Evolutionary conservation across 1,284 basidiomycete species (phyloP), one percentile per base, ranked within the genome.

Genomic region (Pyrrhoderma lamaoense): DNA sequence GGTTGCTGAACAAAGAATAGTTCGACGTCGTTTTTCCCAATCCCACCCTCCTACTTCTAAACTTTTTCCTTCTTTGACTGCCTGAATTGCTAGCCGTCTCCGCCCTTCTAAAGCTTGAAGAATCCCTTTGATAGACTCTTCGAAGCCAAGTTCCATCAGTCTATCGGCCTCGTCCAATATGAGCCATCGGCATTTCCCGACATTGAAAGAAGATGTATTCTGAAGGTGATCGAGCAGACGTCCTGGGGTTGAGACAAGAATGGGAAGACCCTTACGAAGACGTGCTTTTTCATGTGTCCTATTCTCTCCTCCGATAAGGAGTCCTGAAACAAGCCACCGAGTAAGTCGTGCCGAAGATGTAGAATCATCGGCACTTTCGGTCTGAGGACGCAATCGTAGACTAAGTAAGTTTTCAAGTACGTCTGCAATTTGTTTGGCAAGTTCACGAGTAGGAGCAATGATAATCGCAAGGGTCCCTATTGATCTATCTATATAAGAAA

Each of bases 131-230:
- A 82, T 73, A 0, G 74, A 75, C 60, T 81, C 77, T 58, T 80
- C 79, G 54, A 82, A 79, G 0, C 80, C 78, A 38, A 82, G 71
- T 60, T 89, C 85, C 77, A 87, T 84, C 38, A 89, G 66, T 9
- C 94, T 74, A 69, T 99, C 96, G 2, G 96, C 95, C 70, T 99
- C 96, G 64, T 99, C 96, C 25, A 99, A 79, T 0, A 99, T 85
- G 14, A 99, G 75, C 92, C 95, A 99, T 49, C 91, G 81, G 62
- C 90, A 92, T 69, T 96, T 96, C 50, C 88, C 89, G 47, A 93
- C 83, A 59, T 94, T 88, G 67, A 98, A 90, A 2, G 89, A 86
- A 0, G 84, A 79, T 0, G 96, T 99, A 61, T 86, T 85, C 59
- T 87, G 82, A 23, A 89, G 70, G 59, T 89, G 85, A 61, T 89